phyloP scores from a whole-genome alignment of 2,329 filamentous ascomycete genomes.

The Pochonia chlamydosporia region DNA sequence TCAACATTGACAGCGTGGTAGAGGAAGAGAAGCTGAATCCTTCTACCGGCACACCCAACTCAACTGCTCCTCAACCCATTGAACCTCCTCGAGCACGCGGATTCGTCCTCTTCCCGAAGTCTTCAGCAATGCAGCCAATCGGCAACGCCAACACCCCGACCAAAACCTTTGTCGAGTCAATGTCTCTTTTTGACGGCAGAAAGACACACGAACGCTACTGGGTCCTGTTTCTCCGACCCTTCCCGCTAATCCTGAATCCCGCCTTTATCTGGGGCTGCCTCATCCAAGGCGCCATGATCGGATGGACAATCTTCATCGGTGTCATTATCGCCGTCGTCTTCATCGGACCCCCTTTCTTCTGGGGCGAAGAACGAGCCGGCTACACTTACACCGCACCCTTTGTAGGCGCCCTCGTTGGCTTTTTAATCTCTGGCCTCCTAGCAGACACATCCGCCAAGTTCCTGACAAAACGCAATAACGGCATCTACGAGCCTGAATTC shows the following conservation, averaged over 20 bases:
- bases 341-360: slow-evolving; percentile 74
- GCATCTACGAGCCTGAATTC: slow-evolving; percentile 89
- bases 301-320: slow-evolving; percentile 91
- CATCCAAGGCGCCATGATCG: slow-evolving; percentile 84
- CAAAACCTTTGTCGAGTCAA: slow-evolving; percentile 54
- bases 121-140: slow-evolving; percentile 26
- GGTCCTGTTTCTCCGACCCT: slow-evolving; percentile 62
- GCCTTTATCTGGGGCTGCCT: slow-evolving; percentile 75
- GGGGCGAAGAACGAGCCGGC: slow-evolving; percentile 75
- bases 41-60: not conserved
- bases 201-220: slow-evolving; percentile 72
- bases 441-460: slow-evolving; percentile 66
- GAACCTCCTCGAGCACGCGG: slow-evolving; percentile 11
- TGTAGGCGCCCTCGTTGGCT: slow-evolving; percentile 73
- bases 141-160: slow-evolving; percentile 33
- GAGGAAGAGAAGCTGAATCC: slow-evolving; percentile 21
- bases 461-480: slow-evolving; percentile 69
- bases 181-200: slow-evolving; percentile 72
- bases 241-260: slow-evolving; percentile 78
- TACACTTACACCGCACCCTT: slow-evolving; percentile 85
- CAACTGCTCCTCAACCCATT: slow-evolving; percentile 1
- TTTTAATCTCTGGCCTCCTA: slow-evolving; percentile 66
- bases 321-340: slow-evolving; percentile 79
- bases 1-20: slow-evolving; percentile 50
- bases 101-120: slow-evolving; percentile 26